A percentile compares a stretch with the other conserved stretches of the same genome.
Conservation (phyloP, 78 protist genomes). For the Dictyostelium brefeldianum region DNA sequence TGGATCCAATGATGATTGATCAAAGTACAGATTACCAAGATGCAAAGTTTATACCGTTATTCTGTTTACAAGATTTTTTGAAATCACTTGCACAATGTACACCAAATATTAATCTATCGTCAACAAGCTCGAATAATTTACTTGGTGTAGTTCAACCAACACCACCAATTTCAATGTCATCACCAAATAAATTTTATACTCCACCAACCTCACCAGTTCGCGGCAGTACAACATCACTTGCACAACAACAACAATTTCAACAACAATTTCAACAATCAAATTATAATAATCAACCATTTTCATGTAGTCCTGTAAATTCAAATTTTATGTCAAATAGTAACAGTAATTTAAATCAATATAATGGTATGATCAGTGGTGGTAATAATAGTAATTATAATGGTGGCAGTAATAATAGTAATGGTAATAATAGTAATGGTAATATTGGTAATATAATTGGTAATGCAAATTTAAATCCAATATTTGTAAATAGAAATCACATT, state of each 20-base stretch:
- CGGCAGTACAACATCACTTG: not conserved
- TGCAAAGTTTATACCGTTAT: conserved; percentile 1
- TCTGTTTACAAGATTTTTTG: conserved; percentile 7
- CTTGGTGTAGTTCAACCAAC: not conserved
- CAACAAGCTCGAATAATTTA: not conserved
- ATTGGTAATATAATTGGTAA: not conserved
- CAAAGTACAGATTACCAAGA: not conserved
- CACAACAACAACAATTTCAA: not conserved
- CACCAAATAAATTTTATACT: not conserved
- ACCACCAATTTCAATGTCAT: conserved; percentile 2
- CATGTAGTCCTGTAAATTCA: not conserved
- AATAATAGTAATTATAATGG: not conserved
- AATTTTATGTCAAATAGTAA: not conserved
- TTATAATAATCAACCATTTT: not conserved
- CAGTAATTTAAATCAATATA: not conserved
- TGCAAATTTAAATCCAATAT: not conserved
- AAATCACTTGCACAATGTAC: not conserved
- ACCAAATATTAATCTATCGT: not conserved
- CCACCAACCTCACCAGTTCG: not conserved
- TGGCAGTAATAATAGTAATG: not conserved
- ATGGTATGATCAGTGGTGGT: not conserved
- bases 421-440: not conserved
- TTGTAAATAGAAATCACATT: not conserved
- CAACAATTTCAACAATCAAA: not conserved
- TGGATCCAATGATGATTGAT: not conserved